Conservation (phyloP, 192 early-diverging fungal species). For the Umbelopsis isabellina region DNA sequence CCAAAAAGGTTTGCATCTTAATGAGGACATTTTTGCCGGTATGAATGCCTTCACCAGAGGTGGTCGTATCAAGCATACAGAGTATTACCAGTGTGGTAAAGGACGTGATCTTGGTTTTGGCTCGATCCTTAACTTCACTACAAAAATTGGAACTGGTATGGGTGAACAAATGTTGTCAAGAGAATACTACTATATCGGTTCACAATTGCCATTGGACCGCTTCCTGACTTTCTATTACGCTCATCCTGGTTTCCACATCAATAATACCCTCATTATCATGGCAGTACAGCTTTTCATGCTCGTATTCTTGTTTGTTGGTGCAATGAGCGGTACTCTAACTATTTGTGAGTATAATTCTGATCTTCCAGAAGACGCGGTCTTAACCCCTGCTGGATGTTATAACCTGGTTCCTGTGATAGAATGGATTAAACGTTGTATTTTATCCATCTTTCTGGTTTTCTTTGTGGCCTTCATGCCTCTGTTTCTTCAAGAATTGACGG, state of each 20-base stretch:
- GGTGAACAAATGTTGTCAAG: constrained; percentile 93
- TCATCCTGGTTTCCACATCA: constrained; percentile 88
- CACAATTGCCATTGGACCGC: constrained; percentile 81
- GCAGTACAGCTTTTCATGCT: constrained; percentile 83
- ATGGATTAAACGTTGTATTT: constrained; percentile 82
- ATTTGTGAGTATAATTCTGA: constrained; percentile 66
- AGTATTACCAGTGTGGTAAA: constrained; percentile 92
- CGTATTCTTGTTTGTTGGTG: constrained; percentile 74
- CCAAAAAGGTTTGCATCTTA: constrained; percentile 87
- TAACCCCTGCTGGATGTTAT: constrained; percentile 64
- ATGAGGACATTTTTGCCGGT: constrained; percentile 93
- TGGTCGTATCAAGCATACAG: constrained; percentile 86
- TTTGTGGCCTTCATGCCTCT: constrained; percentile 82
- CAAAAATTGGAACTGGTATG: constrained; percentile 92
- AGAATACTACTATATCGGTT: constrained; percentile 89
- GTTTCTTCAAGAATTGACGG: constrained; percentile 83
- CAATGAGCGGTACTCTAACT: constrained; percentile 65
- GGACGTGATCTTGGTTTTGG: constrained; percentile 89
- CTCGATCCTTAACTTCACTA: constrained; percentile 87
- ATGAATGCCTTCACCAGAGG: constrained; percentile 88
- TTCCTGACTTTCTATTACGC: constrained; percentile 90
- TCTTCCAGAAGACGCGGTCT: constrained; percentile 43
- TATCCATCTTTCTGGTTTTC: constrained; percentile 81
- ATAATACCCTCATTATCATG: constrained; percentile 86
- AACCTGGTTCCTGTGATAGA: constrained; percentile 73